These are phyloP conservation scores for Colletotrichum lentis DNA, from an alignment of 2,329 filamentous ascomycete genomes.

Conservation along the genomic window DNA sequence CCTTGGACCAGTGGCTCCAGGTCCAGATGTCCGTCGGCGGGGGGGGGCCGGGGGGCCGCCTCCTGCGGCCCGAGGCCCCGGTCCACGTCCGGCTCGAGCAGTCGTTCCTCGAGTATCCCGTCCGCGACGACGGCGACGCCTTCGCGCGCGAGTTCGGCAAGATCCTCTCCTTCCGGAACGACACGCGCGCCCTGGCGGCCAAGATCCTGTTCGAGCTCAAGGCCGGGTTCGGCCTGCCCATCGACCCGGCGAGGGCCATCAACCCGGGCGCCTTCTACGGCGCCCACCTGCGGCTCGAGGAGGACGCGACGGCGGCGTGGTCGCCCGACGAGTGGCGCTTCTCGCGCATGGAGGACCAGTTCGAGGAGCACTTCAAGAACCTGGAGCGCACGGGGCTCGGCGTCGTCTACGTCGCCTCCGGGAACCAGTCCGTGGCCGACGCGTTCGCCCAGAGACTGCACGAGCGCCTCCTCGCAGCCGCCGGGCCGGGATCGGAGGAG, in stretches of 20 bases:
- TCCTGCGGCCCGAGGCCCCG: slow-evolving; percentile 27
- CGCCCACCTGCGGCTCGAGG: slow-evolving; percentile 46
- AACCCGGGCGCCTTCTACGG: slow-evolving; percentile 44
- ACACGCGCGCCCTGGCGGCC: slow-evolving; percentile 45
- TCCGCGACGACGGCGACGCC: slow-evolving; percentile 46
- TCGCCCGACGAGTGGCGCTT: slow-evolving; percentile 45
- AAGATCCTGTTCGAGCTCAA: slow-evolving; percentile 42
- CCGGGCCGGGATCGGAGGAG: too few relatives aligned
- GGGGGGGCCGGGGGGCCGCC: too few relatives aligned
- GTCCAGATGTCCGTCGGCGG: slow-evolving; percentile 38
- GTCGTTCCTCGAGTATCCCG: slow-evolving; percentile 50
- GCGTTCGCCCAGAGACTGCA: slow-evolving; percentile 40
- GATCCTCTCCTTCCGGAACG: slow-evolving; percentile 46
- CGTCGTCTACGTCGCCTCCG: slow-evolving; percentile 45
- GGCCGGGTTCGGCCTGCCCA: slow-evolving; percentile 38
- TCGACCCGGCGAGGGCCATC: slow-evolving; percentile 43
- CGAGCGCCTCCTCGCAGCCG: slow-evolving; percentile 1
- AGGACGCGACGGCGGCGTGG: slow-evolving; percentile 46
- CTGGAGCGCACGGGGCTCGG: slow-evolving; percentile 41
- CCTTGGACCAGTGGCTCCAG: slow-evolving; percentile 46
- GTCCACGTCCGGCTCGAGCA: slow-evolving; percentile 46
- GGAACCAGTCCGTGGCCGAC: slow-evolving; percentile 44
- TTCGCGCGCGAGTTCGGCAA: slow-evolving; percentile 48
- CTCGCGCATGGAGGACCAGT: slow-evolving; percentile 46
- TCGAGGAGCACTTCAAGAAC: slow-evolving; percentile 44